Base-by-base conservation (phyloP, 495 filamentous ascomycete species). In the Cercophora newfieldiana region DNA sequence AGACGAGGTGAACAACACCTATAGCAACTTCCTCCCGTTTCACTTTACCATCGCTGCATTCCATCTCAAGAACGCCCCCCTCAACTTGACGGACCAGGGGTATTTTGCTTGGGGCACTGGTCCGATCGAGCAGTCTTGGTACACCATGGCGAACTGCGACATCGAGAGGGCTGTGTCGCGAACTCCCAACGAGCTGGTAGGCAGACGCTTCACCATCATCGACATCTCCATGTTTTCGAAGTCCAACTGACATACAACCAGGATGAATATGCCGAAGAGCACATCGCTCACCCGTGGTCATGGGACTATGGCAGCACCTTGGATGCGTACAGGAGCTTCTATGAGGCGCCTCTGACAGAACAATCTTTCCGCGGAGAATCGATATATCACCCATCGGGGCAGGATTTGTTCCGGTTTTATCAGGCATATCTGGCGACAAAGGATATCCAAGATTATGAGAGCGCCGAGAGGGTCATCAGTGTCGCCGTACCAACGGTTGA, bases 321-420 rank as follows among this genome's bases (percentile, higher is more conserved):
- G 12, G 25, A n/a, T 4, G 61, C 61, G 7, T 37, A 21, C 12
- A 6, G 22, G 3, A 33, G 24, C 16, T 50, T 19, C 18, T 37
- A 54, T 18, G 48, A 55, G 48, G 61, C 48, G 5, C 7, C 57
- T 1, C 19, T 59, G 57, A 59, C 57, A 10, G 57, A 59, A 19
- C 57, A 59, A 30, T 44, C 57, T 4, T 59, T 59, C 30, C 28
- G 31, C 10, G 30, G 28, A 18, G 29, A 59, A 24, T 8, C 57
- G 7, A 18, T 59, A 18, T 59, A 63, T 24, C 50, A 54, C n/a
- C 61, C 61, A 3, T 53, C 48, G 1, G 61, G 61, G 16, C 16
- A 29, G 49, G 61, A 63, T 12, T 21, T 63, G 25, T 53, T 63
- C 26, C 61, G 61, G 18, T 55, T 63, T n/a, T 63, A 63, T 24